Base-by-base conservation (phyloP, 345 rosid species). In the Corymbia maculata region DNA sequence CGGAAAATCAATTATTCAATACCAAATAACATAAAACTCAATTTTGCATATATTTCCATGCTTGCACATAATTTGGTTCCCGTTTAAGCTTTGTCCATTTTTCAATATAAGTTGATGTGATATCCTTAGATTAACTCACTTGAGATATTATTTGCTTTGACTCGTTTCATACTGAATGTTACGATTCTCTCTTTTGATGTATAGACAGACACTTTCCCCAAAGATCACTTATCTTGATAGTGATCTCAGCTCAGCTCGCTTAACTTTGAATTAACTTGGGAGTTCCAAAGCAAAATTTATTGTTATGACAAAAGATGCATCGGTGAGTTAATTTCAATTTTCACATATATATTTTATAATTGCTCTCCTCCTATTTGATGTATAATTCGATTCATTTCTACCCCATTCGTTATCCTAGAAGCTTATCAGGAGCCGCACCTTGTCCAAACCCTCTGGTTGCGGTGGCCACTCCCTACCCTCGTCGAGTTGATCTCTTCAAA, bases 161-260 rank as follows among this genome's bases (percentile, higher is more conserved):
- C 0, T 10, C 0, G 0, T 55, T 2, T 0, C 28, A 55, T 8
- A 8, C 1, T 0, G 1, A 55, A 26, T 0, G 2, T 21, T 0
- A 0, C 42, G 0, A 0, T 55, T 55, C 19, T 21, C 5, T 55
- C 12, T 1, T 55, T 55, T 8, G 61, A 55, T 0, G 1, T 55
- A 8, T 26, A 55, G 21, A 2, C 4, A 55, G 4, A 4, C 11
- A 53, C 0, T 53, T 53, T 53, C 11, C 26, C 0, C 0, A 0
- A 53, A 53, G 1, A 53, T 21, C 59, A 53, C 11, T 4, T 21
- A 36, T 53, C 21, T 0, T 53, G 11, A 10, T 21, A 21, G 26
- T 53, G 26, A 2, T 8, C 21, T 53, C 19, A 21, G 10, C 21
- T 19, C 0, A 21, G 11, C 10, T 53, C 26, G 8, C 11, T 53